Evolutionary conservation across 768 basidiomycete genomes (phyloP).

Genomic region (Terana coerulea): DNA sequence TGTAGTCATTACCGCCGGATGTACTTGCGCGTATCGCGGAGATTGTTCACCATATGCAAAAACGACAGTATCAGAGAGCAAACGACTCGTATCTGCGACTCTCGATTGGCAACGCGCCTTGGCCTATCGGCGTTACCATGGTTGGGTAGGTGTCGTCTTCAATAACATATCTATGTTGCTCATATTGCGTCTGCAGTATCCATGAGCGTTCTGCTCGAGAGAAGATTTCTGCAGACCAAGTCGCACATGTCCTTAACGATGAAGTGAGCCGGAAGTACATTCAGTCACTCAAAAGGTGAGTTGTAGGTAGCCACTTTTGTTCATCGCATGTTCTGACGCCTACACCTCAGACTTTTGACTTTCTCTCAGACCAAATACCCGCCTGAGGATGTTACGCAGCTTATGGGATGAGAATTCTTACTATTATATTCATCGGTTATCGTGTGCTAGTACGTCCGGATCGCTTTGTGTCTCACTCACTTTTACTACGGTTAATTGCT

Average conservation of each 20-base stretch:
- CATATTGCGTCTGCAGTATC: constrained; percentile 48
- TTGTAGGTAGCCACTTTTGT: not conserved
- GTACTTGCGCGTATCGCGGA: constrained; percentile 86
- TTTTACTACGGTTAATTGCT: too few species aligned
- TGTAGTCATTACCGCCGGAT: constrained; percentile 73
- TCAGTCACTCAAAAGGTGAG: constrained; percentile 92
- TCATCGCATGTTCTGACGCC: not conserved
- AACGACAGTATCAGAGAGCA: constrained; percentile 89
- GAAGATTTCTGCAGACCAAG: constrained; percentile 95
- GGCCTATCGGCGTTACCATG: constrained; percentile 99
- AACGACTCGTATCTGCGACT: constrained; percentile 97
- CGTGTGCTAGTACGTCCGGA: too few species aligned
- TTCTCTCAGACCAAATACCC: constrained; percentile 97
- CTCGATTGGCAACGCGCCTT: constrained; percentile 97
- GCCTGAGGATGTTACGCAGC: constrained; percentile 84
- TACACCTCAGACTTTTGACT: constrained; percentile 70
- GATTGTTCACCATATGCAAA: constrained; percentile 96
- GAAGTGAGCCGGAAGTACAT: constrained; percentile 99
- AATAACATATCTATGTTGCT: not conserved
- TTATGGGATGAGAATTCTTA: too few species aligned
- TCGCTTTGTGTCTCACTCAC: too few species aligned
- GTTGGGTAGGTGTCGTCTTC: constrained; percentile 70
- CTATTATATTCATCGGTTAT: too few species aligned
- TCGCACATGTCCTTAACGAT: constrained; percentile 97
- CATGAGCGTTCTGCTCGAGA: constrained; percentile 98